Percentiles rank a stretch among this genome's conserved stretches.
These are phyloP conservation scores for Penicillium macrosclerotiorum DNA, from an alignment of 495 filamentous ascomycete genomes.

Conservation along the genomic window DNA sequence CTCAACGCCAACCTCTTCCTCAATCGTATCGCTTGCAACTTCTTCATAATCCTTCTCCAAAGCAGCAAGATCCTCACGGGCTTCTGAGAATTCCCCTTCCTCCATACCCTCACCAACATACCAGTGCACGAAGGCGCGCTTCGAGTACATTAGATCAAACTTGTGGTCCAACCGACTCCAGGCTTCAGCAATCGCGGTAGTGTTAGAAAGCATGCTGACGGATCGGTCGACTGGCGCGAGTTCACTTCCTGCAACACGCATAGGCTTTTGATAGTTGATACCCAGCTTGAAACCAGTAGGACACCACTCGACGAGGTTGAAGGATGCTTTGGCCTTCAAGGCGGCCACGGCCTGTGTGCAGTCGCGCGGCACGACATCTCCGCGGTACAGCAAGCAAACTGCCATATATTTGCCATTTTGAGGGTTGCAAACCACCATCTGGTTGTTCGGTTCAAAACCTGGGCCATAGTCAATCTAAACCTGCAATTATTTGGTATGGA, in stretches of 20 bases:
- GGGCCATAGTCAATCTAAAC: too few species aligned
- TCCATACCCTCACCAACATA: slow-evolving; percentile 99
- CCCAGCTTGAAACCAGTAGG: slow-evolving; percentile 99
- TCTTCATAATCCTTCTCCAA: slow-evolving; percentile 99
- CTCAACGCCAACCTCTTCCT: slow-evolving; percentile 88
- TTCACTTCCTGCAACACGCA: slow-evolving; percentile 93
- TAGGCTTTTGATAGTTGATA: slow-evolving; percentile 98
- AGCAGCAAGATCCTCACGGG: slow-evolving; percentile 95
- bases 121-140: slow-evolving; percentile 99
- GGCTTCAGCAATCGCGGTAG: slow-evolving; percentile 96
- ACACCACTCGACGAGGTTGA: slow-evolving; percentile 99
- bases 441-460: slow-evolving; percentile 80
- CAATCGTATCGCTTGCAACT: slow-evolving; percentile 92
- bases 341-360: slow-evolving; percentile 85
- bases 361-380: slow-evolving; percentile 96
- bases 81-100: slow-evolving; percentile 99
- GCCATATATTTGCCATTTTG: slow-evolving; percentile 99
- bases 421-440: slow-evolving; percentile 99
- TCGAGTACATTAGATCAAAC: slow-evolving; percentile 99
- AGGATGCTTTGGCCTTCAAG: slow-evolving; percentile 97
- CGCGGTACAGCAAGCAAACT: slow-evolving; percentile 95
- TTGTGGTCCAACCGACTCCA: slow-evolving; percentile 97
- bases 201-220: slow-evolving; percentile 99
- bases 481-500: too few species aligned
- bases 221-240: slow-evolving; percentile 96